Evolutionary conservation across 768 basidiomycete species (phyloP).

Genomic region (Leucogyrophana mollusca): DNA sequence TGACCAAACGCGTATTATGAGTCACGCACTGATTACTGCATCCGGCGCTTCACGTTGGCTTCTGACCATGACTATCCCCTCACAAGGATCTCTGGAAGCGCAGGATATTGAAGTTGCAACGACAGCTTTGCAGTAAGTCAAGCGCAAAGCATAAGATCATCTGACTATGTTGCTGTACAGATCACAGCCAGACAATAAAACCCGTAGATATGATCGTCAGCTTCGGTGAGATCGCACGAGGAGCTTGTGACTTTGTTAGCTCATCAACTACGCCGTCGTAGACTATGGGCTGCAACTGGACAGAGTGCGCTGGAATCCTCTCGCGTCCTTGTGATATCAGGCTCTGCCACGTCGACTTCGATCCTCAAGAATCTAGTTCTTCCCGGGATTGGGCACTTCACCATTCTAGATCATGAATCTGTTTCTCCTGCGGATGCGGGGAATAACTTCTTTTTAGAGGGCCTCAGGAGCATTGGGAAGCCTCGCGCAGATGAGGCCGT

Average conservation of each 20-base stretch:
- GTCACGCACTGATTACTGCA: slow-evolving; percentile 8
- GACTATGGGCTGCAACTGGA: slow-evolving; percentile 92
- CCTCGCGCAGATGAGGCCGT: slow-evolving; percentile 79
- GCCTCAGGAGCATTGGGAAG: slow-evolving; percentile 72
- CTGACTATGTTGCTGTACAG: slow-evolving; percentile 25
- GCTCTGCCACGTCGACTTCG: slow-evolving; percentile 81
- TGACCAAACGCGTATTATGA: slow-evolving; percentile 6
- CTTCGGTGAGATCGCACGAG: slow-evolving; percentile 57
- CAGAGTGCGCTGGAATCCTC: slow-evolving; percentile 87
- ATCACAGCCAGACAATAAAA: slow-evolving; percentile 79
- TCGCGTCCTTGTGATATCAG: slow-evolving; percentile 77
- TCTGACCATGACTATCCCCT: not conserved
- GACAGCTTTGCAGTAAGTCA: slow-evolving; percentile 35
- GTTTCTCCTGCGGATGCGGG: slow-evolving; percentile 80
- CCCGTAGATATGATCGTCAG: slow-evolving; percentile 92
- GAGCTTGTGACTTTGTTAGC: not conserved
- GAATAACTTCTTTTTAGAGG: slow-evolving; percentile 95
- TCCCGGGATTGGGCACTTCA: slow-evolving; percentile 95
- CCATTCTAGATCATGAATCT: slow-evolving; percentile 69
- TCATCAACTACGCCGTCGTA: slow-evolving; percentile 27
- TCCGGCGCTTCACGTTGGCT: not conserved
- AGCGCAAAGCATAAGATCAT: not conserved
- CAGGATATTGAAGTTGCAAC: slow-evolving; percentile 49
- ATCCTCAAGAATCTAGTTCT: slow-evolving; percentile 96
- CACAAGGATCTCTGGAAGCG: slow-evolving; percentile 30